Evolutionary conservation across 441 rosid species (phyloP), one percentile per base, ranked within the genome.

Genomic region (Pelargonium australe): DNA sequence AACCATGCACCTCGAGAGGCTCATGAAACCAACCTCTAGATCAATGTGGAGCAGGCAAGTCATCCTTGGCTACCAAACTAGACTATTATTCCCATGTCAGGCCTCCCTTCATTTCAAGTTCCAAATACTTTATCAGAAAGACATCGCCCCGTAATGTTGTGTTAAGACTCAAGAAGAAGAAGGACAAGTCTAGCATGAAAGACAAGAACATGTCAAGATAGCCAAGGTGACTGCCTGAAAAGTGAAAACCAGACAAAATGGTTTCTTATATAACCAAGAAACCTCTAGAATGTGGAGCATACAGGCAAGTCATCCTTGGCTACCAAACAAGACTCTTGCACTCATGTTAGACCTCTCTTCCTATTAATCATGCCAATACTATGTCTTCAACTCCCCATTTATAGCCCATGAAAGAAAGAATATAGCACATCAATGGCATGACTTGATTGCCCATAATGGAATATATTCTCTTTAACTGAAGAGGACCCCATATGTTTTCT

Each of bases 301-400:
- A 31, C 61, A 55, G 61, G 61, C 61, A 55, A 55, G 58, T 51
- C 58, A 51, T 51, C 19, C 58, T 51, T 51, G 58, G 58, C 58
- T 53, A 53, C 60, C 17, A 53, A 53, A 53, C 60, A 53, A 5
- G 23, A 14, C 60, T n/a, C 8, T 55, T 16, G 7, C 62, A 17
- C 62, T 53, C 60, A 53, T 53, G 60, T 53, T 53, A 53, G 19
- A 17, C 60, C 60, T 53, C 60, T 53, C 60, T 53, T 53, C 23
- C 17, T 53, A 40, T 40, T 25, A 2, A 25, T n/a, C 19, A 53
- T 53, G 60, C 19, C 60, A 53, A 53, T n/a, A 51, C 58, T 51
- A n/a, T 53, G 19, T 17, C 16, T 53, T 53, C 19, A 17, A n/a
- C 60, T 37, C 41, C 41, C 41, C 7, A 37, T 37, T 37, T 37